Evolutionary conservation across 768 basidiomycete genomes (phyloP), one percentile per base, ranked within the genome.

Genomic region (Xerocomus potaroensis): DNA sequence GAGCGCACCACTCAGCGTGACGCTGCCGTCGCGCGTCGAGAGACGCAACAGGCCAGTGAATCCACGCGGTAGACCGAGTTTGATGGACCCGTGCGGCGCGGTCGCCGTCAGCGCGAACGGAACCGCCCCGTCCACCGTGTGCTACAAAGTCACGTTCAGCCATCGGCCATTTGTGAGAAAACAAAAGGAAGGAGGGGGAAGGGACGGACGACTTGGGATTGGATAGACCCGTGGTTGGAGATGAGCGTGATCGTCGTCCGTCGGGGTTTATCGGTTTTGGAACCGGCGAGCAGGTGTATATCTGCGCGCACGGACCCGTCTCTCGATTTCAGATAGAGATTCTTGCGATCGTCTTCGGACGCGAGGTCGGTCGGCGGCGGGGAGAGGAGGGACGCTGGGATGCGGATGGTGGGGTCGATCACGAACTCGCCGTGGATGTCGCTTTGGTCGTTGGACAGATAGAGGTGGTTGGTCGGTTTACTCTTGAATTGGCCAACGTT

Each of bases 341-440:
- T 75, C 23, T 61, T 70, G 30, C 77, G 62, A 1, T 67, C 64
- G 2, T 50, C 59, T 43, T 73, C 73, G 0, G 69, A 65, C 50
- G 74, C 67, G n/a, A n/a, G n/a, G 18, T 58, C 65, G 0, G 45
- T 43, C 5, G 41, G 33, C 0, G 78, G 53, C 19, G 75, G 69
- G 3, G 73, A 68, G 7, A 78, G 59, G 30, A 74, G 43, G 15
- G 64, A 46, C 0, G 55, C 4, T 0, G 78, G 76, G 36, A 79
- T 66, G 10, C 41, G 24, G 18, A 78, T 57, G 16, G 59, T 49
- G 1, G 78, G 71, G 47, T 79, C 72, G 32, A 79, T 60, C 27
- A 72, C 56, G 62, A 75, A 78, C 40, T 62, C 55, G 30, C 65
- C 63, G 3, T 36, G 47, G 38, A 64, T 29, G n/a, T 31, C 2